Percentiles rank a stretch among this genome's conserved stretches.
phyloP scores from a whole-genome alignment of 176 grass and related monocot genomes.

The Poa pratensis region DNA sequence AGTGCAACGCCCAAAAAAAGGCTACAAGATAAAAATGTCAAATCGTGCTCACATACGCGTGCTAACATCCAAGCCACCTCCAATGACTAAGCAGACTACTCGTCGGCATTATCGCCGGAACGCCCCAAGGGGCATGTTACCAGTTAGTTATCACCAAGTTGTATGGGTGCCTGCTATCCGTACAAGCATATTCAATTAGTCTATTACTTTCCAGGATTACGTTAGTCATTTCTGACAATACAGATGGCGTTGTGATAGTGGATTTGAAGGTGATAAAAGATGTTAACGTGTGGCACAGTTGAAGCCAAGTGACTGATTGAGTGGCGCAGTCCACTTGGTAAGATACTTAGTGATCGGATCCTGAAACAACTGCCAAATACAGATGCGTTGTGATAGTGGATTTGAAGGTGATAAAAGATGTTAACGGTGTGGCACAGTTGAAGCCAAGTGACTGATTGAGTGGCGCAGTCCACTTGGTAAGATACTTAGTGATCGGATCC shows the following conservation, averaged over 20 bases:
- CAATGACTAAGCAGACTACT: too few species aligned
- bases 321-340: not conserved
- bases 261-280: not conserved
- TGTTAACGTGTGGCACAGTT: constrained; percentile 14
- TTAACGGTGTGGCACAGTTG: not conserved
- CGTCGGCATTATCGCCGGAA: too few species aligned
- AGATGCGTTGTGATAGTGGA: not conserved
- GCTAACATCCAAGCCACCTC: too few species aligned
- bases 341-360: constrained; percentile 15
- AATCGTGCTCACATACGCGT: too few species aligned
- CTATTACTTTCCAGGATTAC: not conserved
- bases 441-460: not conserved
- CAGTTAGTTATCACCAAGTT: not conserved
- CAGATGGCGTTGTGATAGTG: not conserved
- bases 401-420: not conserved
- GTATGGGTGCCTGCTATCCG: not conserved
- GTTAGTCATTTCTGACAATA: not conserved
- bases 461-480: not conserved
- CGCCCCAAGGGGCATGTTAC: not conserved
- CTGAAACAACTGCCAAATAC: not conserved
- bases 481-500: constrained; percentile 17
- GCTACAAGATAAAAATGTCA: too few species aligned
- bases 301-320: not conserved
- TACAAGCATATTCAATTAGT: constrained; percentile 1
- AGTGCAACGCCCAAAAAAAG: too few species aligned